Percentiles rank a stretch among this genome's conserved stretches.
phyloP scores from a whole-genome alignment of 805 yeast genomes.

The Kazachstania kunashirensis region DNA sequence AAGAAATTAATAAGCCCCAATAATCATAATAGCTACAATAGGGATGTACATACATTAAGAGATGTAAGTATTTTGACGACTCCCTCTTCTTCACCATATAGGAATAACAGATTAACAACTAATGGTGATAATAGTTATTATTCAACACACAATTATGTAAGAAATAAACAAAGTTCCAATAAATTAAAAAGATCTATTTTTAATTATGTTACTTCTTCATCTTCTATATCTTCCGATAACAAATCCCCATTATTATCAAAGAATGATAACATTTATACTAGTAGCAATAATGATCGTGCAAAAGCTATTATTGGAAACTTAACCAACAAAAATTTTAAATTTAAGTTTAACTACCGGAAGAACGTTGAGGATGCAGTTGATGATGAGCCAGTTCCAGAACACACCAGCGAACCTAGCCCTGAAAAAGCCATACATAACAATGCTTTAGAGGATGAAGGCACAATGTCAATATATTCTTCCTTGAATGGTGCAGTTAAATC shows the following conservation, averaged over 20 bases:
- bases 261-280: no score
- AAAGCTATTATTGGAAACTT: conserved; percentile 17
- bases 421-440: conserved; percentile 7
- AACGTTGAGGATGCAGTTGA: conserved; percentile 1
- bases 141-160: conserved; percentile 7
- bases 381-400: not conserved
- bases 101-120: conserved; percentile 2
- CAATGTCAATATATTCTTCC: conserved; percentile 56
- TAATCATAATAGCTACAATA: not conserved
- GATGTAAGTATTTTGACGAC: conserved; percentile 19
- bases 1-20: not conserved
- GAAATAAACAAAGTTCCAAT: conserved; percentile 9
- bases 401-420: not conserved
- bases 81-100: conserved; percentile 6
- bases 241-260: no score
- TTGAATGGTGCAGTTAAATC: conserved; percentile 32
- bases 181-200: conserved; percentile 24
- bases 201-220: conserved; percentile 13
- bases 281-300: conserved; percentile 7
- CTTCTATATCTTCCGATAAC: conserved; percentile 1
- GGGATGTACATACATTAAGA: conserved; percentile 21
- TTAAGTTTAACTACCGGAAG: conserved; percentile 25
- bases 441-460: conserved; percentile 50
- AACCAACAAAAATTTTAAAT: conserved; percentile 25
- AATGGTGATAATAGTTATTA: conserved; percentile 9